These are phyloP conservation scores for Massariosphaeria phaeospora DNA, from an alignment of 495 filamentous ascomycete genomes.

Conservation along the genomic window DNA sequence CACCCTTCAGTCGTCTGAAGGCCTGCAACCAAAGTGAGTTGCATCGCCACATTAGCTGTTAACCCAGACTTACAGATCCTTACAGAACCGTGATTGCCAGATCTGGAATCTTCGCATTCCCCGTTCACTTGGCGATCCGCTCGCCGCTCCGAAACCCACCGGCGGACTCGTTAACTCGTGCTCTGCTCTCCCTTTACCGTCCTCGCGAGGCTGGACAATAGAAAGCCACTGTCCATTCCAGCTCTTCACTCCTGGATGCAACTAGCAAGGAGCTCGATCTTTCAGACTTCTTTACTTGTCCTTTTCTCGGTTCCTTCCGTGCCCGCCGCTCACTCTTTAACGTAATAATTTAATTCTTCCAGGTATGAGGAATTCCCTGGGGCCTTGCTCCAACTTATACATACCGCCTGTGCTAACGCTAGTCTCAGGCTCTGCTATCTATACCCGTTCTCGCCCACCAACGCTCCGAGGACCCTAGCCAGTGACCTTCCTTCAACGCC, in stretches of 20 bases:
- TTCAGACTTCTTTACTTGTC: constrained; percentile 16
- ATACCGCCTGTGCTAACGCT: constrained; percentile 5
- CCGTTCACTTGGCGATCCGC: constrained; percentile 30
- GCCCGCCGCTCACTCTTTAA: constrained; percentile 37
- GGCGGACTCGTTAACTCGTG: constrained; percentile 44
- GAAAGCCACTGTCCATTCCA: constrained; percentile 33
- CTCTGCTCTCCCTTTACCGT: constrained; percentile 38
- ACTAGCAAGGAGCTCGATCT: constrained; percentile 34
- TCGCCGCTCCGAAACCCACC: constrained; percentile 17
- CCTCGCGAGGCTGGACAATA: constrained; percentile 24
- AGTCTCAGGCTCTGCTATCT: constrained; percentile 26
- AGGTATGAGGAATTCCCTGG: constrained; percentile 28
- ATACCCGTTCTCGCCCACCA: constrained; percentile 19
- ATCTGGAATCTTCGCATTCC: constrained; percentile 31
- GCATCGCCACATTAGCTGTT: not conserved
- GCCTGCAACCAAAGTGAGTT: constrained; percentile 1
- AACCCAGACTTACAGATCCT: constrained; percentile 7
- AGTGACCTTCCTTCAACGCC: constrained; percentile 43
- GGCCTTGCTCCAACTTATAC: constrained; percentile 15
- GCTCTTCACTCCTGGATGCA: constrained; percentile 32
- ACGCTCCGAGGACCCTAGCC: constrained; percentile 13
- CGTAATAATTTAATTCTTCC: constrained; percentile 35
- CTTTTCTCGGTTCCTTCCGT: constrained; percentile 29
- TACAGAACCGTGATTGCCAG: constrained; percentile 27
- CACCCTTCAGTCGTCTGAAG: constrained; percentile 5